Percentiles rank a stretch among this genome's conserved stretches.
Conservation (phyloP, 208 protist genomes). For the Borovskyia barvae region DNA sequence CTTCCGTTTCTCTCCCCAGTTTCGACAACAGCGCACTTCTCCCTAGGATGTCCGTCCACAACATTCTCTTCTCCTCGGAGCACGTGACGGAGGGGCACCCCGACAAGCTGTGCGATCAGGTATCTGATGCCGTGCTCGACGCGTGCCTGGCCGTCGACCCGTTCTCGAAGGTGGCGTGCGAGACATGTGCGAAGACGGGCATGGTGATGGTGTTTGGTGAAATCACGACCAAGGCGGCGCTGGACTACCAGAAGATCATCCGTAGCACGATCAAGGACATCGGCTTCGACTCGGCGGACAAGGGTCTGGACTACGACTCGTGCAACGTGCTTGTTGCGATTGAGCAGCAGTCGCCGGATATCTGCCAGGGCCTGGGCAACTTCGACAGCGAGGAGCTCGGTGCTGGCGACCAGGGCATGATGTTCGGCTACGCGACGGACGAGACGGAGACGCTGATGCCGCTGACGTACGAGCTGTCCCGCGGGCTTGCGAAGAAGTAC, state of each 20-base stretch:
- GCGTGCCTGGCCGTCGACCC: slow-evolving; percentile 98
- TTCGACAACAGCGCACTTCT: too few species aligned
- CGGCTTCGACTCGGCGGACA: slow-evolving; percentile 95
- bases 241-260: slow-evolving; percentile 98
- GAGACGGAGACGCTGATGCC: slow-evolving; percentile 99
- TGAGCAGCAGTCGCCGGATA: slow-evolving; percentile 99
- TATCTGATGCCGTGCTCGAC: slow-evolving; percentile 99
- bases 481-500: slow-evolving; percentile 92
- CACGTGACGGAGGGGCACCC: slow-evolving; percentile 99
- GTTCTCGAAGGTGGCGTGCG: slow-evolving; percentile 98
- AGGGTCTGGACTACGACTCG: slow-evolving; percentile 98
- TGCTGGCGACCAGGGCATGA: slow-evolving; percentile 99
- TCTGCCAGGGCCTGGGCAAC: slow-evolving; percentile 97
- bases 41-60: slow-evolving; percentile 67
- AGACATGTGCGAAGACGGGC: slow-evolving; percentile 98
- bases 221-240: slow-evolving; percentile 97
- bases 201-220: slow-evolving; percentile 99
- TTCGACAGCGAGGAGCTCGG: slow-evolving; percentile 95
- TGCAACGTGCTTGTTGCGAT: slow-evolving; percentile 97
- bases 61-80: slow-evolving; percentile 99
- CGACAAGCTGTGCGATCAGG: slow-evolving; percentile 99
- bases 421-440: slow-evolving; percentile 99
- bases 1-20: too few species aligned
- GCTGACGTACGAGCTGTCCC: slow-evolving; percentile 96
- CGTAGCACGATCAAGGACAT: slow-evolving; percentile 97